Conservation (phyloP, 805 yeast species). For the Saccharomycodes ludwigii region DNA sequence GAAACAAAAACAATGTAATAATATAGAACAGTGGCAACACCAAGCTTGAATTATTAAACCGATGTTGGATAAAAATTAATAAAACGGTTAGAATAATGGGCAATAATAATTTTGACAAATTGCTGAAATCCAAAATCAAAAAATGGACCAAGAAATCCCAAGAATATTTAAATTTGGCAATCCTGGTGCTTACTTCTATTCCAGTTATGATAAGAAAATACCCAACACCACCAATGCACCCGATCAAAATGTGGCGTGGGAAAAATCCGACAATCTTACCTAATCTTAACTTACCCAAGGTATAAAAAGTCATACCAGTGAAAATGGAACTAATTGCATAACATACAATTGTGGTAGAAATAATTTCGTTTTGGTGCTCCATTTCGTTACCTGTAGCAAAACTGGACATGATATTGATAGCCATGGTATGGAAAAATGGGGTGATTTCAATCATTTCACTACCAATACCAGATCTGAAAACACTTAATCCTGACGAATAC, state of each 20-base stretch:
- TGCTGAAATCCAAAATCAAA: constrained; percentile 24
- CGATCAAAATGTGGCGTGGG: constrained; percentile 91
- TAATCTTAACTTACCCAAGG: constrained; percentile 64
- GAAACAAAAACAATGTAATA: constrained; percentile 55
- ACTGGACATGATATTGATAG: constrained; percentile 44
- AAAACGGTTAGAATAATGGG: constrained; percentile 55
- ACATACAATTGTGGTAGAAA: constrained; percentile 79
- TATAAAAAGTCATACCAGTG: constrained; percentile 72
- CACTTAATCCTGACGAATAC: constrained; percentile 82
- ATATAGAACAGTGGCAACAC: constrained; percentile 77
- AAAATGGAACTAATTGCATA: constrained; percentile 74
- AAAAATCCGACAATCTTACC: constrained; percentile 90
- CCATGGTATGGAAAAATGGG: constrained; percentile 96
- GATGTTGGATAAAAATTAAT: constrained; percentile 50
- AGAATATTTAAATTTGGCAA: constrained; percentile 59
- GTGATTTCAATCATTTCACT: constrained; percentile 99
- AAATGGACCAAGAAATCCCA: constrained; percentile 39
- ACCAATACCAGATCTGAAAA: constrained; percentile 84
- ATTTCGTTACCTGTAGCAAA: constrained; percentile 35
- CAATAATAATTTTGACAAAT: constrained; percentile 52
- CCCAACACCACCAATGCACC: constrained; percentile 98
- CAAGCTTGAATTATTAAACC: constrained; percentile 45
- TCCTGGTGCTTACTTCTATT: constrained; percentile 75
- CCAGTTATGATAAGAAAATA: constrained; percentile 86
- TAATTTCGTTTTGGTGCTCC: constrained; percentile 36